phyloP scores from a whole-genome alignment of 441 rosid species.

The Melastoma candidum region DNA sequence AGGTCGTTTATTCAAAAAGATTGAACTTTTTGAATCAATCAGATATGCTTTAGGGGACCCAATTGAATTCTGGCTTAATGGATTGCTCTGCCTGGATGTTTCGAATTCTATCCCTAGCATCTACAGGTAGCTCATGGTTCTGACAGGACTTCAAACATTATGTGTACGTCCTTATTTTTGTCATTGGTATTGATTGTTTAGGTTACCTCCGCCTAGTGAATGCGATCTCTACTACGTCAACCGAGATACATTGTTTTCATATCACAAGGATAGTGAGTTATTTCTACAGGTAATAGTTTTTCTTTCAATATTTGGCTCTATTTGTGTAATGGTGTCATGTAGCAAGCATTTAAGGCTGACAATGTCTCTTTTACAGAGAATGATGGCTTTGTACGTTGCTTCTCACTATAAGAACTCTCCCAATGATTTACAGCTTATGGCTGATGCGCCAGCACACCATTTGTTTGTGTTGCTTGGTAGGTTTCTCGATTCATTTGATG shows the following conservation, averaged over 20 bases:
- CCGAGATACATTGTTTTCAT: constrained; percentile 90
- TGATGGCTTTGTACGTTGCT: constrained; percentile 95
- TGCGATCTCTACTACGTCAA: constrained; percentile 95
- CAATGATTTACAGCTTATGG: constrained; percentile 91
- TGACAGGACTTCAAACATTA: constrained; percentile 1
- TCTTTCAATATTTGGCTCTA: constrained; percentile 4
- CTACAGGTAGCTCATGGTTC: constrained; percentile 38
- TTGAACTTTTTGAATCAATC: constrained; percentile 86
- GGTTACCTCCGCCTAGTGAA: constrained; percentile 75
- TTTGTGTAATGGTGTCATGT: constrained; percentile 4
- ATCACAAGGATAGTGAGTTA: constrained; percentile 87
- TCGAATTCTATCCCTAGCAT: constrained; percentile 60
- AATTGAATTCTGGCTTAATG: constrained; percentile 91
- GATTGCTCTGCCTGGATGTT: constrained; percentile 86
- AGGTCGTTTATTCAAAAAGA: constrained; percentile 88
- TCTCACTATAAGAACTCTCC: constrained; percentile 99
- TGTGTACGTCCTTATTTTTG: constrained; percentile 2
- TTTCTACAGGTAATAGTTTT: constrained; percentile 70
- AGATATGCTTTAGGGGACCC: constrained; percentile 93
- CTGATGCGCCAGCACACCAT: constrained; percentile 99
- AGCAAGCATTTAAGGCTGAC: constrained; percentile 10
- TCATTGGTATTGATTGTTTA: constrained; percentile 23
- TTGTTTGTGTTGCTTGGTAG: constrained; percentile 89
- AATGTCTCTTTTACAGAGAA: constrained; percentile 53
- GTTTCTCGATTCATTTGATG: constrained; percentile 6